Evolutionary conservation across 1,284 basidiomycete species (phyloP), one percentile per base, ranked within the genome.

Genomic region (Ceratobasidium papillatum): DNA sequence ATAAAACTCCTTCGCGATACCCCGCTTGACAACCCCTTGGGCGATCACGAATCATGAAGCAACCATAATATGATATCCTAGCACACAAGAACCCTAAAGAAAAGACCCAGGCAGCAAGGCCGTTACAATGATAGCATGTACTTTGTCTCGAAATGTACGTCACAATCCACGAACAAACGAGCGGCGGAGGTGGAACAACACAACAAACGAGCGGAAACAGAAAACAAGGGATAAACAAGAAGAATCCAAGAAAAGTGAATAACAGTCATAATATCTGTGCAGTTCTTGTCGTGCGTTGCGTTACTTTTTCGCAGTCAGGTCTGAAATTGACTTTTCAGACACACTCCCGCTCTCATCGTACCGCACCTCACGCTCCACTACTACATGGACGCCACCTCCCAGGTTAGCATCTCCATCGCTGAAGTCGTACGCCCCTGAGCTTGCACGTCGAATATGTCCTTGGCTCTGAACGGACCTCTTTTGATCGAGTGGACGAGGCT

Each of bases 311-410:
- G 22, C 5, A 14, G 30, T 69, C 22, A 14, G 36, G 32, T 69
- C 66, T 14, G 65, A 68, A 9, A 69, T 38, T 11, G 66, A 69
- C 27, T 69, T 69, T 38, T 69, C 66, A 22, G 52, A 56, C 7
- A 54, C 52, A 30, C 66, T 69, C 14, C 19, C 52, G 9, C 36
- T 54, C 22, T 56, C 66, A 17, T 69, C 66, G 38, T 69, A 69
- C 52, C 52, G 34, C 14, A 69, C 52, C 41, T 69, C 66, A 5
- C 66, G 66, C 52, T 69, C 66, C 25, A 69, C 66, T 19, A 69
- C 41, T 1, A 69, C 66, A 34, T 58, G 66, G 0, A 69, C 66
- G 4, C n/a, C n/a, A n/a, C 43, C 19, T 3, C 38, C 7, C 12
- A 11, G 3, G 14, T 34, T 41, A n/a, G 32, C 54, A 19, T 54